Conservation (phyloP, 2,329 filamentous ascomycete species). For the Colletotrichum tamarilloi region DNA sequence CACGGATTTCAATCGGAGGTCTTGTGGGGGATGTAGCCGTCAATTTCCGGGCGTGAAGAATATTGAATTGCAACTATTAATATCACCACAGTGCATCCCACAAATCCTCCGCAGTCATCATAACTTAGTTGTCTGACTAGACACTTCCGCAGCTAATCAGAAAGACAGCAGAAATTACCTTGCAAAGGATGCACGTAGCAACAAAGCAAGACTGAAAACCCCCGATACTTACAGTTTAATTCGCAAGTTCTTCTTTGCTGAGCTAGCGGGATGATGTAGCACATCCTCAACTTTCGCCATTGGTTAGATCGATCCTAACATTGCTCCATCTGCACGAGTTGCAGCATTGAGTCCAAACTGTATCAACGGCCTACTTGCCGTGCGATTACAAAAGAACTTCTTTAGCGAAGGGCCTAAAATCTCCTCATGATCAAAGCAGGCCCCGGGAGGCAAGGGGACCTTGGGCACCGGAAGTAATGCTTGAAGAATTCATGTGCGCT, state of each 20-base stretch:
- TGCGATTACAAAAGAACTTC: background rate
- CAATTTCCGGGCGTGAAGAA: background rate
- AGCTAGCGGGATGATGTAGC: background rate
- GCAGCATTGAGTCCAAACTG: background rate
- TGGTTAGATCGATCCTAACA: background rate
- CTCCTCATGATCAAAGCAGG: background rate
- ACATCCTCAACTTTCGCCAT: background rate
- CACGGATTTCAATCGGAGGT: background rate
- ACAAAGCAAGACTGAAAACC: background rate
- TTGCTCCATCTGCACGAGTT: background rate
- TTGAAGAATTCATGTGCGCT: background rate
- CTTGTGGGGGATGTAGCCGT: no score
- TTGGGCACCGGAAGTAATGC: background rate
- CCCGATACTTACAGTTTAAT: background rate
- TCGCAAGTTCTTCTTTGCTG: background rate
- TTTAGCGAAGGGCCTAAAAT: background rate
- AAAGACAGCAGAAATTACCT: background rate
- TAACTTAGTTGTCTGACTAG: background rate
- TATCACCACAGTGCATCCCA: background rate
- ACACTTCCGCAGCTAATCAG: background rate
- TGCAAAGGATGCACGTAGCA: background rate
- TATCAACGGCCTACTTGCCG: background rate
- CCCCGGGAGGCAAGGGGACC: background rate
- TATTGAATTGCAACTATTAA: background rate
- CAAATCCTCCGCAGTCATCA: background rate